A percentile compares a stretch with the other conserved stretches of the same genome.
Evolutionary conservation across 2,329 filamentous ascomycete genomes (phyloP).

Genomic region (Gnomoniopsis smithogilvyi): DNA sequence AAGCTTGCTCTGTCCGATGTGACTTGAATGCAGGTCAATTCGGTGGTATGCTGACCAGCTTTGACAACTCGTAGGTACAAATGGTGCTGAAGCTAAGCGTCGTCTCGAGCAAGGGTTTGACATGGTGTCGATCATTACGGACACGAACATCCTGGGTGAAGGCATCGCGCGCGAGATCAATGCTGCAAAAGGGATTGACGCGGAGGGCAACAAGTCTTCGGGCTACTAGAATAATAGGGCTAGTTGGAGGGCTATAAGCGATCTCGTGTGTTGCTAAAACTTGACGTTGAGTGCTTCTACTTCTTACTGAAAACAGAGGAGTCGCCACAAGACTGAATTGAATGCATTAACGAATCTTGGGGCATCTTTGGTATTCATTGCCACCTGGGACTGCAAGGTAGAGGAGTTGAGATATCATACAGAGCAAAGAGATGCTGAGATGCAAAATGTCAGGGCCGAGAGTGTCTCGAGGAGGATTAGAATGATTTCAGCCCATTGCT

Average conservation of each 20-base stretch:
- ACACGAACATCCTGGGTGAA: constrained; percentile 30
- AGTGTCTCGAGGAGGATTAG: too few species aligned
- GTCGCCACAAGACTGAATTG: too few species aligned
- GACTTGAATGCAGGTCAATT: neutral
- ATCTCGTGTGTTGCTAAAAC: too few species aligned
- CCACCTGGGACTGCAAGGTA: too few species aligned
- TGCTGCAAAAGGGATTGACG: constrained; percentile 25
- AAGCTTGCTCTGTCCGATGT: neutral
- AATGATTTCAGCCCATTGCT: too few species aligned
- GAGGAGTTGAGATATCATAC: too few species aligned
- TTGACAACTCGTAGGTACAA: constrained; percentile 23
- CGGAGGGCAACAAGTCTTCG: neutral
- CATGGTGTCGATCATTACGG: constrained; percentile 37
- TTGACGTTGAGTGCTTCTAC: too few species aligned
- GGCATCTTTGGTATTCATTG: too few species aligned
- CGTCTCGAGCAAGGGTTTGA: constrained; percentile 35
- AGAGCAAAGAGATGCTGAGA: too few species aligned
- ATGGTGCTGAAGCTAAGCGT: constrained; percentile 30
- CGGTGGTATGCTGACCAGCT: neutral
- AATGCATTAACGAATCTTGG: too few species aligned
- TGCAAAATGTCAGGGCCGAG: too few species aligned
- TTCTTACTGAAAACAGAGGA: too few species aligned
- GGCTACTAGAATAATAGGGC: neutral
- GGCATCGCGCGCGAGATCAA: constrained; percentile 31
- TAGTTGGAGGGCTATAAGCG: neutral